phyloP scores from a whole-genome alignment of 192 early-diverging fungal species.

The Backusella luteola region DNA sequence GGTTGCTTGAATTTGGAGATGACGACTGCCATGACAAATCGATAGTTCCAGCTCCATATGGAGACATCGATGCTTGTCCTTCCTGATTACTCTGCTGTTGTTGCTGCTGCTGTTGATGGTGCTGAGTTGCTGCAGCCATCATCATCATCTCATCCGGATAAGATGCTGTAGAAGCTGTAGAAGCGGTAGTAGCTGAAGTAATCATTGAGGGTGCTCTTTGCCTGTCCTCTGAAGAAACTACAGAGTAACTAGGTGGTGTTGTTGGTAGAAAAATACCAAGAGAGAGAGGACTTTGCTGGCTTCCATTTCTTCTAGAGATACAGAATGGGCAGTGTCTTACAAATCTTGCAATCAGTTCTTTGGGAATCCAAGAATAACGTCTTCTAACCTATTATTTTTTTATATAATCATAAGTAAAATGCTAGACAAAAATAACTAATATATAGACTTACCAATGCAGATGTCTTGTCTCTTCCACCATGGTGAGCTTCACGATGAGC shows the following conservation, averaged over 20 bases:
- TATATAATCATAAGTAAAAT: not conserved
- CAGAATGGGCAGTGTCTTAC: conserved; percentile 47
- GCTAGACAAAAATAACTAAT: not conserved
- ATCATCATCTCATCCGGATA: conserved; percentile 17
- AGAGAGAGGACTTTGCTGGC: conserved; percentile 26
- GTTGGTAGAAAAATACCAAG: conserved; percentile 12
- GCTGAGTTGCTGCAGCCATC: conserved; percentile 3
- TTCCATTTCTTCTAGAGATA: conserved; percentile 37
- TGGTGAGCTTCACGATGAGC: conserved; percentile 48
- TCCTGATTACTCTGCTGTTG: not conserved
- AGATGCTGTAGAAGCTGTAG: conserved; percentile 8
- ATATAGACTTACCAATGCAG: conserved; percentile 40
- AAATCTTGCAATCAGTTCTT: conserved; percentile 49
- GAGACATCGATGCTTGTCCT: conserved; percentile 6
- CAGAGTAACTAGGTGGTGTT: conserved; percentile 7
- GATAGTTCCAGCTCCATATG: conserved; percentile 11
- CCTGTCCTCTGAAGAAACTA: conserved; percentile 1
- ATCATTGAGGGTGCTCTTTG: conserved; percentile 11
- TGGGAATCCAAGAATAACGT: conserved; percentile 48
- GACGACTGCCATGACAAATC: conserved; percentile 14
- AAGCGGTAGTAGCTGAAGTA: not conserved
- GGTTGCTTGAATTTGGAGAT: not conserved
- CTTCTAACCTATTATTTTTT: conserved; percentile 35
- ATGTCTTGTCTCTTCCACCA: conserved; percentile 53
- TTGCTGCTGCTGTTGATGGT: not conserved